Evolutionary conservation across 2,329 filamentous ascomycete species (phyloP).

Genomic region (Aspergillus piperis): DNA sequence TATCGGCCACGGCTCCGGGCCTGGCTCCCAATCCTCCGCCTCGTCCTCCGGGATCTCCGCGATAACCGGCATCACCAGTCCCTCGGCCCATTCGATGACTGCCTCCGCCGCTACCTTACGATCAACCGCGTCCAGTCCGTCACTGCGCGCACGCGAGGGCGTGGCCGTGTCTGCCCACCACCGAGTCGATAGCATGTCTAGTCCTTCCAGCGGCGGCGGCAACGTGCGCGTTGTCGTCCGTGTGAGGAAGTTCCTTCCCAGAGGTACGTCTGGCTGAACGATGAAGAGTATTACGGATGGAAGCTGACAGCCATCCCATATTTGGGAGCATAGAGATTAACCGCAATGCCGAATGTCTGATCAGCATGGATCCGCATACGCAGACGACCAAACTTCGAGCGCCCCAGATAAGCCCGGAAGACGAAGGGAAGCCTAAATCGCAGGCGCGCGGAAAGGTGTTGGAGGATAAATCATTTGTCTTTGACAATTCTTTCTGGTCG

Average conservation of each 20-base stretch:
- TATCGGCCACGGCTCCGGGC: slow-evolving; percentile 30
- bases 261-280: slow-evolving; percentile 57
- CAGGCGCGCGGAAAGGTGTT: slow-evolving; percentile 69
- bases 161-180: slow-evolving; percentile 54
- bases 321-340: slow-evolving; percentile 66
- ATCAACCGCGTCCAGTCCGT: slow-evolving; percentile 77
- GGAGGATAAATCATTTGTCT: slow-evolving; percentile 90
- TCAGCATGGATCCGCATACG: slow-evolving; percentile 85
- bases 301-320: neutral
- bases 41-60: slow-evolving; percentile 36
- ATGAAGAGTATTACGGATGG: neutral
- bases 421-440: slow-evolving; percentile 57
- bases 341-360: slow-evolving; percentile 77
- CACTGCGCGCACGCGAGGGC: slow-evolving; percentile 71
- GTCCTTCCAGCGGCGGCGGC: slow-evolving; percentile 67
- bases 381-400: slow-evolving; percentile 80
- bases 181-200: slow-evolving; percentile 48
- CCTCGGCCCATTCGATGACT: slow-evolving; percentile 39
- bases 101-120: slow-evolving; percentile 38
- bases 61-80: slow-evolving; percentile 38
- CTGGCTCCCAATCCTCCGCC: slow-evolving; percentile 38
- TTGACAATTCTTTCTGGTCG: slow-evolving; percentile 99
- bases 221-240: slow-evolving; percentile 83
- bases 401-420: slow-evolving; percentile 58
- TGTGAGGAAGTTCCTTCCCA: slow-evolving; percentile 74